These are phyloP conservation scores for Lasiosphaeria hispida DNA, from an alignment of 495 filamentous ascomycete species.

Conservation along the genomic window DNA sequence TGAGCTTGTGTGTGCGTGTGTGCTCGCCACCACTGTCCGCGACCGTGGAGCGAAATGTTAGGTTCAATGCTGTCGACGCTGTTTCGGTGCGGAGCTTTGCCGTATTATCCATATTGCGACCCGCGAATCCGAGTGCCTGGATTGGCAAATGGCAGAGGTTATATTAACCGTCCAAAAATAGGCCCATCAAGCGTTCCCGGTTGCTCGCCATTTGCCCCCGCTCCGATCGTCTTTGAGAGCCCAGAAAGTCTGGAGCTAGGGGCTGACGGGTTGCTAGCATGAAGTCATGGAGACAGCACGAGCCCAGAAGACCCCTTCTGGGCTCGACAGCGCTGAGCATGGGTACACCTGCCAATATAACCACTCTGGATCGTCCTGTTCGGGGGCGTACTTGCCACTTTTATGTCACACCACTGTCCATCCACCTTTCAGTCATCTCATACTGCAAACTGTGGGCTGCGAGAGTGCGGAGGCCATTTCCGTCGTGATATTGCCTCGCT, in stretches of 20 bases:
- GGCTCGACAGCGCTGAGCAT: background rate
- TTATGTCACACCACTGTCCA: slow-evolving; percentile 10
- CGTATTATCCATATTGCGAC: slow-evolving; percentile 36
- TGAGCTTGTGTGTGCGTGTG: slow-evolving; percentile 4
- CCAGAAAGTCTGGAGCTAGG: background rate
- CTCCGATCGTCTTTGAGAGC: background rate
- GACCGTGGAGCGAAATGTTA: slow-evolving; percentile 3
- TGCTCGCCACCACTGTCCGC: slow-evolving; percentile 5
- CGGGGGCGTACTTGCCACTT: slow-evolving; percentile 3
- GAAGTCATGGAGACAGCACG: too few species aligned
- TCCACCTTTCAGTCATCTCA: background rate
- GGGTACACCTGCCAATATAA: slow-evolving; percentile 11
- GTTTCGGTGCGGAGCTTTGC: slow-evolving; percentile 26
- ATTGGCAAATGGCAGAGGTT: slow-evolving; percentile 27
- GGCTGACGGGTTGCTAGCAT: background rate
- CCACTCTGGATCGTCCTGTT: background rate
- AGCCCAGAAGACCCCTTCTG: background rate
- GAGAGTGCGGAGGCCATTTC: slow-evolving; percentile 17
- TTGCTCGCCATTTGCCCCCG: slow-evolving; percentile 6
- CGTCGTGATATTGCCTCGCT: slow-evolving; percentile 21
- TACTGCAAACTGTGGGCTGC: background rate
- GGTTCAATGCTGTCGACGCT: slow-evolving; percentile 8
- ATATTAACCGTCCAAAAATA: slow-evolving; percentile 25
- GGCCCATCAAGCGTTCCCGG: slow-evolving; percentile 9
- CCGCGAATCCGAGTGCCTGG: slow-evolving; percentile 36